These are phyloP conservation scores for Pichia sp. DNA, from an alignment of 1,139 yeast species.

Conservation along the genomic window DNA sequence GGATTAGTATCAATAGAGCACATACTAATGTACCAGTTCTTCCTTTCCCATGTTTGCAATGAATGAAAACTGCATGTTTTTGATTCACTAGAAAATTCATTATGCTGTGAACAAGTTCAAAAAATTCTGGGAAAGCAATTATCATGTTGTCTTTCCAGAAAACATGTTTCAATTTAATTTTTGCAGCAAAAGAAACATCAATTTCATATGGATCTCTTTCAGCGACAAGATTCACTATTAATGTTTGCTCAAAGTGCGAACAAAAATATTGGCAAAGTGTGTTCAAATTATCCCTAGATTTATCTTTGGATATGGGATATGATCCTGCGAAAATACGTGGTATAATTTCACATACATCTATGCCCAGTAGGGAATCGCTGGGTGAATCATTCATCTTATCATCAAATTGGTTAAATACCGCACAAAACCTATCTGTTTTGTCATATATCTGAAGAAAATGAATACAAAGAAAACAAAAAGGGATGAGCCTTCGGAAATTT, in stretches of 20 bases:
- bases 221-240: conserved; percentile 7
- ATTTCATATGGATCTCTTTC: conserved; percentile 4
- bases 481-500: too few species aligned
- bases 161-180: neutral
- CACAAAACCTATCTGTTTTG: too few species aligned
- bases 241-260: neutral
- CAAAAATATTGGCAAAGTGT: neutral
- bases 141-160: conserved; percentile 60
- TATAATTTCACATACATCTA: conserved; percentile 7
- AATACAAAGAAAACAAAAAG: too few species aligned
- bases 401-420: too few species aligned
- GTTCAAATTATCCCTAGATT: neutral
- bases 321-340: conserved; percentile 12
- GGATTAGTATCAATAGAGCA: conserved; percentile 55
- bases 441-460: too few species aligned
- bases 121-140: conserved; percentile 52
- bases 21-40: conserved; percentile 74
- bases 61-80: conserved; percentile 58
- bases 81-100: conserved; percentile 27
- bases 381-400: too few species aligned
- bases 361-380: neutral
- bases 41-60: conserved; percentile 91
- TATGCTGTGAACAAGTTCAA: conserved; percentile 40
- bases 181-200: neutral
- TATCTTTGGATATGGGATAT: conserved; percentile 3